Conservation (phyloP, 805 yeast species). For the Yamadazyma ubonensis region DNA sequence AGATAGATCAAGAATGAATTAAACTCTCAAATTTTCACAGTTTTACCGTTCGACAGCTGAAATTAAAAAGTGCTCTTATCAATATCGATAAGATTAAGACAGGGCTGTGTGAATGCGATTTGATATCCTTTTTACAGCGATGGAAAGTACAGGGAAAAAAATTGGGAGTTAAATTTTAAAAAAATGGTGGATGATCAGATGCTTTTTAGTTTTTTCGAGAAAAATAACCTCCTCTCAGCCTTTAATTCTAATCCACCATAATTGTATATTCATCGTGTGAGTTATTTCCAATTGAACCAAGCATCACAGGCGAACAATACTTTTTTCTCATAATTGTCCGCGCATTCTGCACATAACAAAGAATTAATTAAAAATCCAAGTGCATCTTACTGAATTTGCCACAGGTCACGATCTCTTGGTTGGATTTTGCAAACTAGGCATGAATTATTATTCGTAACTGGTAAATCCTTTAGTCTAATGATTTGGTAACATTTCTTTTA, state of each 20-base stretch:
- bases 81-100: neutral
- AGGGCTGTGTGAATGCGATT: too few species aligned
- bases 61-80: conserved; percentile 3
- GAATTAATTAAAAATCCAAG: neutral
- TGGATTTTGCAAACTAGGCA: neutral
- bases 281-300: conserved; percentile 2
- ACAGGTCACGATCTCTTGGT: neutral
- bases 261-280: conserved; percentile 6
- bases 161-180: neutral
- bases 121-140: too few species aligned
- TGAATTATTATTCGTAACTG: neutral
- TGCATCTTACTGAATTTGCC: neutral
- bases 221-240: neutral
- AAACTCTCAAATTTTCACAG: neutral
- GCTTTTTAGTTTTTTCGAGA: neutral
- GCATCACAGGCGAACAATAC: neutral
- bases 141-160: neutral
- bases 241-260: neutral
- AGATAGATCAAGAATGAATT: neutral
- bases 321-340: neutral
- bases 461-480: neutral
- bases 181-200: neutral
- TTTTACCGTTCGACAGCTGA: neutral
- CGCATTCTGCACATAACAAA: neutral
- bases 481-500: too few species aligned